Evolutionary conservation across 2,329 filamentous ascomycete genomes (phyloP), one percentile per base, ranked within the genome.

Genomic region (Paraphoma chrysanthemicola): DNA sequence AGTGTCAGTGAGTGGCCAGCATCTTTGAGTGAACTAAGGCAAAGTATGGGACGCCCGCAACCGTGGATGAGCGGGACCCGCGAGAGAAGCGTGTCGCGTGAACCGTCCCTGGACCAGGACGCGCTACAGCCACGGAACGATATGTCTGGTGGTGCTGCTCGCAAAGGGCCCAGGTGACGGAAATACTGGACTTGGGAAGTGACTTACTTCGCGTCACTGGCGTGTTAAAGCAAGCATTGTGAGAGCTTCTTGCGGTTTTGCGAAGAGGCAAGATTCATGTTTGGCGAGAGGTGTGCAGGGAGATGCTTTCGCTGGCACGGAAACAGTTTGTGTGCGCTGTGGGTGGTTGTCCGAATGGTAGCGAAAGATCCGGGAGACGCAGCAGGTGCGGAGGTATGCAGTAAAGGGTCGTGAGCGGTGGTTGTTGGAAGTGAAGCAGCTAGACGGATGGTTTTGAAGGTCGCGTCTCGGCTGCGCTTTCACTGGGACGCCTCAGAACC

Each of bases 171-270:
- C 23, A 23, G 23, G 23, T 23, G 23, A 23, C 23, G 23, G 5
- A 5, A 23, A 23, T 23, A 23, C 23, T 23, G 3, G 23, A 23
- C 23, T 2, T 23, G 23, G 23, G 43, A 17, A 29, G 17, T 3
- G 29, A 65, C 66, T 61, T 61, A 70, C 67, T 64, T 64, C 59
- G 67, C 62, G 57, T 69, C 63, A 70, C 57, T 55, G 64, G 44
- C 51, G 55, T 54, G 54, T 67, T 62, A 69, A 60, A 70, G 66
- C 52, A 67, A 55, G 66, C 68, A 70, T 70, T 46, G 61, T 66
- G 58, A 57, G 49, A 56, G 63, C 64, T 64, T 68, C 60, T 69
- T 69, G 66, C 63, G 60, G 49, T 54, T 54, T 57, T 63, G 63
- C 63, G 60, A 66, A 62, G 61, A 66, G 66, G 66, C 63, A 56